Evolutionary conservation across 2,329 filamentous ascomycete genomes (phyloP), one percentile per base, ranked within the genome.

Genomic region (Colletotrichum gigasporum): DNA sequence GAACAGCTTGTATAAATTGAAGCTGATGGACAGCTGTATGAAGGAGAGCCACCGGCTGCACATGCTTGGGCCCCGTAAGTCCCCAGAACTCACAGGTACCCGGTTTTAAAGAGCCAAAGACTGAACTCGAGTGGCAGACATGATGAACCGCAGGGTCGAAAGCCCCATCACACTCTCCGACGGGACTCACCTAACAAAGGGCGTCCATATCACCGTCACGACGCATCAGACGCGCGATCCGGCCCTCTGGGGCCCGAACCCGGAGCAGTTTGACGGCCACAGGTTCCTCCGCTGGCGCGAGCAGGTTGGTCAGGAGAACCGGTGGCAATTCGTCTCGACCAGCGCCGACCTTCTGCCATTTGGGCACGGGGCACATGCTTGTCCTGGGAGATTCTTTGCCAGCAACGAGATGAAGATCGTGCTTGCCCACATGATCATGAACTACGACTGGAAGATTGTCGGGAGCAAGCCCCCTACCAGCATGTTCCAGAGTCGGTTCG

Each of bases 321-420:
- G 66, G 3, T 70, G 79, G 69, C 80, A 82, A 69, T 80, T 82
- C 60, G 78, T 78, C 34, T 78, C 75, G 66, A 76, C 77, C 34
- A 71, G 72, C 10, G 71, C 77, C 61, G 69, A 73, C 20, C 75
- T 71, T 54, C 69, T 77, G 37, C 74, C 74, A 22, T 80, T 79
- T 56, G 77, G 78, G 2, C 74, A 76, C 2, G 78, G 77, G 5
- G 71, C 72, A 45, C 76, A 80, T 61, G 77, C 78, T 5, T 80
- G 78, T 61, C 79, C 79, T 0, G 80, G 80, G 0, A 73, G 79
- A 0, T 82, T 82, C 76, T 82, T 82, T 63, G 80, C 80, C 6
- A 72, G 72, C 42, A 77, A 80, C 67, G 78, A 82, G 72, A 79
- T 82, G 71, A 83, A 83, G 69, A 69, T 82, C 62, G 75, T 81